These are phyloP conservation scores for Coccomyxa subellipsoidea DNA, from an alignment of 163 green algal species.

Conservation along the genomic window DNA sequence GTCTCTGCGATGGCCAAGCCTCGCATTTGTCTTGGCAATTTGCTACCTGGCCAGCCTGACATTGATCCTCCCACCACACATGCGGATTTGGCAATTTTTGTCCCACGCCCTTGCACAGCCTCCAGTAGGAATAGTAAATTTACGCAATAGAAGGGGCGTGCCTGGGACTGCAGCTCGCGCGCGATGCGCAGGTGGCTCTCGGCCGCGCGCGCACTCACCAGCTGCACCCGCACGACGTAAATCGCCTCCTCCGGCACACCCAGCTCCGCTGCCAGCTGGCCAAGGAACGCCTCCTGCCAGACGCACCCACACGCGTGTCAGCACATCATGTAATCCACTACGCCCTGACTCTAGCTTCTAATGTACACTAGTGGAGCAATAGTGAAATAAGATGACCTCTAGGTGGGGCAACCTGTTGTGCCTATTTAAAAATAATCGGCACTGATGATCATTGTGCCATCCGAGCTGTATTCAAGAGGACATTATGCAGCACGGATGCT, in stretches of 20 bases:
- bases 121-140: too few species aligned
- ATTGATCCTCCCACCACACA: too few species aligned
- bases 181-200: background rate
- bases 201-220: background rate
- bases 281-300: constrained; percentile 1
- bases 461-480: too few species aligned
- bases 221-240: background rate
- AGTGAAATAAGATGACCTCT: background rate
- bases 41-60: too few species aligned
- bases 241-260: background rate
- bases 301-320: background rate
- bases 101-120: too few species aligned
- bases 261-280: background rate
- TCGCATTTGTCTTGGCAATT: too few species aligned
- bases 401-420: background rate
- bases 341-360: background rate
- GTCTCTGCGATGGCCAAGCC: too few species aligned
- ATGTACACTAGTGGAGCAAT: background rate
- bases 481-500: too few species aligned
- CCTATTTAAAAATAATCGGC: too few species aligned
- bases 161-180: background rate
- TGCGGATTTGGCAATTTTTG: too few species aligned
- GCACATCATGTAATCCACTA: background rate
- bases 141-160: too few species aligned
- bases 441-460: too few species aligned